Conservation (phyloP, 805 yeast species). For the Hanseniaspora singularis region DNA sequence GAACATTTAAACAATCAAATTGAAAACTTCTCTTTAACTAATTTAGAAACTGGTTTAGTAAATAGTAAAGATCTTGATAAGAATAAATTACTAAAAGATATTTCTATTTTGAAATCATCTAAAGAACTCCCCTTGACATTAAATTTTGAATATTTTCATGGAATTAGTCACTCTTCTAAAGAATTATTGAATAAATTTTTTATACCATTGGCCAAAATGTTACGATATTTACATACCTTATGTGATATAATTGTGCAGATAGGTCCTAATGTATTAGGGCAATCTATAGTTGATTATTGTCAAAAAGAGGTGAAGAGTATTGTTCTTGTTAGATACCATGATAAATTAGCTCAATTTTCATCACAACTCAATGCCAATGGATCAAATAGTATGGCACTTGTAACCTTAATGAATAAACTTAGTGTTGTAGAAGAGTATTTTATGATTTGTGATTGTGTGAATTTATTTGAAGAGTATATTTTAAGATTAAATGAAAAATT, state of each 20-base stretch:
- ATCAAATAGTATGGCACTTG: neutral
- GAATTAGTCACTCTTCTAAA: neutral
- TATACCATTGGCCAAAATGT: conserved; percentile 8
- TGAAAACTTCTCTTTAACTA: neutral
- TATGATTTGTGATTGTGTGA: conserved; percentile 2
- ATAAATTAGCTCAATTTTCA: neutral
- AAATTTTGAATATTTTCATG: neutral
- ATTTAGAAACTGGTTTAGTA: neutral
- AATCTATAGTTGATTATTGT: conserved; percentile 13
- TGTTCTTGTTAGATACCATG: neutral
- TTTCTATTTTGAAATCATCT: neutral
- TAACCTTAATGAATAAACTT: neutral
- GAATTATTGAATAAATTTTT: conserved; percentile 7
- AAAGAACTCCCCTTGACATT: neutral
- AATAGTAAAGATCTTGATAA: neutral
- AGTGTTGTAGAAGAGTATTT: conserved; percentile 5
- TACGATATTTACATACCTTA: conserved; percentile 1
- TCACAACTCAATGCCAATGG: too few species aligned
- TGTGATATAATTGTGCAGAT: neutral
- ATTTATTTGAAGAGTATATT: conserved; percentile 8
- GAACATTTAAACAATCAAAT: neutral
- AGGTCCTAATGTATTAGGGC: conserved; percentile 6
- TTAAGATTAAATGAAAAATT: neutral
- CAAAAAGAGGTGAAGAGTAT: conserved; percentile 4
- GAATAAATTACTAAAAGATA: neutral